Conservation (phyloP, 768 basidiomycete species). For the Boletus sp. region DNA sequence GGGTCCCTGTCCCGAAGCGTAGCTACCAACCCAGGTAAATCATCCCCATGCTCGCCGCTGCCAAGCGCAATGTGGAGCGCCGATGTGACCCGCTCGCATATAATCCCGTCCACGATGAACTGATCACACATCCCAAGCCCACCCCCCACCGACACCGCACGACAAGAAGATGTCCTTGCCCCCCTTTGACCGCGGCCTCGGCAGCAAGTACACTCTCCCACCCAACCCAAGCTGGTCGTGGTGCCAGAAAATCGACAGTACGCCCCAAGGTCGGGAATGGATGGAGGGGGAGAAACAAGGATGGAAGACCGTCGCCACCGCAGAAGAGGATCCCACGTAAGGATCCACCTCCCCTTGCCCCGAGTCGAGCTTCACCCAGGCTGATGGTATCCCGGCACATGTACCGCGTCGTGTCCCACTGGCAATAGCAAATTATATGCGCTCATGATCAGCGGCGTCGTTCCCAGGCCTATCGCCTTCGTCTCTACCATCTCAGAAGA, state of each 20-base stretch:
- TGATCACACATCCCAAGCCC: background rate
- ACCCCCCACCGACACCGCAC: background rate
- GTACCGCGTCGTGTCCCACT: background rate
- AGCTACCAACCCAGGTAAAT: background rate
- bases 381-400: no score
- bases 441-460: slow-evolving; percentile 36
- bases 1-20: background rate
- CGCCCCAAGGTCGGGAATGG: slow-evolving; percentile 30
- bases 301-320: slow-evolving; percentile 32
- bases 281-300: slow-evolving; percentile 33
- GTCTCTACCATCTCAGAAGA: slow-evolving; percentile 34
- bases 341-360: background rate
- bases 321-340: slow-evolving; percentile 28
- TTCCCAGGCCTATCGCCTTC: slow-evolving; percentile 42
- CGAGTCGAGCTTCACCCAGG: no score
- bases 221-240: slow-evolving; percentile 34
- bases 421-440: slow-evolving; percentile 30
- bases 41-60: background rate
- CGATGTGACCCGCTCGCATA: background rate
- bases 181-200: slow-evolving; percentile 15
- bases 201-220: slow-evolving; percentile 24
- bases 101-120: background rate
- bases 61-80: background rate
- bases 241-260: slow-evolving; percentile 26
- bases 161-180: slow-evolving; percentile 21